Percentiles rank a stretch among this genome's conserved stretches.
Evolutionary conservation across 73 alveolate species (phyloP).

Genomic region (Paramecium primaurelia): DNA sequence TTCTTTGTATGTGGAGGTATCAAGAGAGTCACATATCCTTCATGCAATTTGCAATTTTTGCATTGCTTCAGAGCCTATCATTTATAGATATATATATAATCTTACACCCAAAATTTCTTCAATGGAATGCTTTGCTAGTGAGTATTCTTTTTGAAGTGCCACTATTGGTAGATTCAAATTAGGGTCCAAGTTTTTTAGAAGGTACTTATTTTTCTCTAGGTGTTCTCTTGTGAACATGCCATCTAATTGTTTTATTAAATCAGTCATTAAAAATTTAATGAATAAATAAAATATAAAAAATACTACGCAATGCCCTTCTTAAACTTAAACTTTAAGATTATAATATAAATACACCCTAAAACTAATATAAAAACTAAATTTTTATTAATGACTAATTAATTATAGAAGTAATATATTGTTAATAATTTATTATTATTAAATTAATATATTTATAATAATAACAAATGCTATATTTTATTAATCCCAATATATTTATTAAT

Average conservation of each 20-base stretch:
- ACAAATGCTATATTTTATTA: too few species aligned
- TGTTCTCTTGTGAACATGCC: slow-evolving; percentile 15
- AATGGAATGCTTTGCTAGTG: not conserved
- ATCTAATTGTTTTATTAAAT: slow-evolving; percentile 29
- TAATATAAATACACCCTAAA: not conserved
- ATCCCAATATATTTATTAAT: too few species aligned
- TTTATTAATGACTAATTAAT: too few species aligned
- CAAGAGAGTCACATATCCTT: not conserved
- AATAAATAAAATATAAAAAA: not conserved
- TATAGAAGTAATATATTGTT: not conserved
- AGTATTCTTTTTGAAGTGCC: not conserved
- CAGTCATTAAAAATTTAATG: slow-evolving; percentile 27
- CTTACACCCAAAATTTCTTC: slow-evolving; percentile 14
- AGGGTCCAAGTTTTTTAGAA: not conserved
- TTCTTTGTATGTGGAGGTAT: slow-evolving; percentile 35
- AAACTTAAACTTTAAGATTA: not conserved
- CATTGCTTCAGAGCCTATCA: slow-evolving; percentile 17
- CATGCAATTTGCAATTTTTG: slow-evolving; percentile 27
- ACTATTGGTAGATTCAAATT: slow-evolving; percentile 37
- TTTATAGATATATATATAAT: too few species aligned
- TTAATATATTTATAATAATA: too few species aligned
- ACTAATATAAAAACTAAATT: not conserved
- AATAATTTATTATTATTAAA: too few species aligned
- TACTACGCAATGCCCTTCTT: not conserved
- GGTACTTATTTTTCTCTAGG: slow-evolving; percentile 6